Evolutionary conservation across 495 filamentous ascomycete genomes (phyloP).

Genomic region (Coniosporium apollinis): DNA sequence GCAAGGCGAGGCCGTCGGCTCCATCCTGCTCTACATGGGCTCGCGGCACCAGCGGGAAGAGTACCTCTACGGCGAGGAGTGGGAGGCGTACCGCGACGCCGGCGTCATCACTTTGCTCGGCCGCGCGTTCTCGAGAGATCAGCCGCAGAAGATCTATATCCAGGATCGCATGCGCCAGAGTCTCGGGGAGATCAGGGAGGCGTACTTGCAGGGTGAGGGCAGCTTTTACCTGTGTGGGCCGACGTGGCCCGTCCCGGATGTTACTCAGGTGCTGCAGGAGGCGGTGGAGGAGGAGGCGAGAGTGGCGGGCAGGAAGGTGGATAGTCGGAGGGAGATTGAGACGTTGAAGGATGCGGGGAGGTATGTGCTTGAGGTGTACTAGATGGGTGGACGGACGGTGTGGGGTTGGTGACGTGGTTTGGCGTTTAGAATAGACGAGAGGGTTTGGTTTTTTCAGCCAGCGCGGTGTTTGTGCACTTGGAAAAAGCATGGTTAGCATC

Average conservation of each 20-base stretch:
- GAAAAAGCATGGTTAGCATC: too few species aligned
- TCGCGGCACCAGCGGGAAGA: conserved; percentile 94
- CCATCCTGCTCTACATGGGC: conserved; percentile 91
- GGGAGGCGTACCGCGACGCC: conserved; percentile 93
- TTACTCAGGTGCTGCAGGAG: conserved; percentile 83
- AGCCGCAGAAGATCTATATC: conserved; percentile 97
- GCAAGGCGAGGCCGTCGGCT: conserved; percentile 83
- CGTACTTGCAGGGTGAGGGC: conserved; percentile 76
- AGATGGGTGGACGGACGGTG: too few species aligned
- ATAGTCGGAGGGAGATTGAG: conserved; percentile 87
- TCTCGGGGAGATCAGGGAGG: conserved; percentile 67
- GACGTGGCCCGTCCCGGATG: conserved; percentile 98
- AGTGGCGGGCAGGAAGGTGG: conserved; percentile 42
- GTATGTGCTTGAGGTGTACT: conserved; percentile 95
- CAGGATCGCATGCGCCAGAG: conserved; percentile 94
- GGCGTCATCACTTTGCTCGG: conserved; percentile 91
- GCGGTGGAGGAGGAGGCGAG: conserved; percentile 69
- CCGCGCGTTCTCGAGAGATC: conserved; percentile 88
- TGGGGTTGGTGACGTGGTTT: too few species aligned
- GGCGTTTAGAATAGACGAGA: too few species aligned
- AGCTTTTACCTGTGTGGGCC: conserved; percentile 94
- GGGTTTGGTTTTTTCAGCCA: too few species aligned
- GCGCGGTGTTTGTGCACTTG: too few species aligned
- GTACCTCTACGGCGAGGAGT: conserved; percentile 97
- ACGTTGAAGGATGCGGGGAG: conserved; percentile 82